Evolutionary conservation across 148 eudicot species (phyloP).

Genomic region (Diospyros lotus): DNA sequence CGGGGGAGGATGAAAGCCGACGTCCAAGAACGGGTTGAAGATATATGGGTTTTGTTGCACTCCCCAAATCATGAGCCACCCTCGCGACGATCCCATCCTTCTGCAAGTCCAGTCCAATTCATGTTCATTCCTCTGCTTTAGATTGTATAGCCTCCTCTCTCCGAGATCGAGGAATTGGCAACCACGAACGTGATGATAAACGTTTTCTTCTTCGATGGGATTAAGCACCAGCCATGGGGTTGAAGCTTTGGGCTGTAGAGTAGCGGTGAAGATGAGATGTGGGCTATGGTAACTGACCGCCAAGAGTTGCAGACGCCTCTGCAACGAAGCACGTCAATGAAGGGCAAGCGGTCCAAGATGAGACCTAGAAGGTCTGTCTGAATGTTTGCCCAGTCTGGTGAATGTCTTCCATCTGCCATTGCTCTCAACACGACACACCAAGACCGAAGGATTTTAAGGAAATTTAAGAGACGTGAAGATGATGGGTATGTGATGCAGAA

Average conservation of each 20-base stretch:
- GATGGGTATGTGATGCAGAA: too few relatives aligned
- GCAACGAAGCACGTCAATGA: neutral
- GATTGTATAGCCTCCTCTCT: neutral
- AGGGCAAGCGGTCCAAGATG: neutral
- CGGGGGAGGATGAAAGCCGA: neutral
- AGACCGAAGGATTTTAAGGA: too few relatives aligned
- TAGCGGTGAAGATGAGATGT: neutral
- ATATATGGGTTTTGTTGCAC: neutral
- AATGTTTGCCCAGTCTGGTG: constrained; percentile 9
- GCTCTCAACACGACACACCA: too few relatives aligned
- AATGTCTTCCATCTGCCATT: too few relatives aligned
- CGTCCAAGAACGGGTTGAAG: neutral
- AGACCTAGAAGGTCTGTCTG: neutral
- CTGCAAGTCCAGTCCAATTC: too few relatives aligned
- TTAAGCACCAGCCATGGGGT: neutral
- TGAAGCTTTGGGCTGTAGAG: neutral
- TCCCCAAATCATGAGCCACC: neutral
- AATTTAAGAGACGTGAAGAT: too few relatives aligned
- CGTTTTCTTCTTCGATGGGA: neutral
- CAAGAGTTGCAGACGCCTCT: constrained; percentile 6
- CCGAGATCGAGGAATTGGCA: too few relatives aligned
- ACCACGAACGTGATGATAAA: too few relatives aligned
- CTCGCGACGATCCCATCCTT: neutral
- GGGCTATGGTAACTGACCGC: constrained; percentile 4
- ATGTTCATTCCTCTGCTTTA: neutral